phyloP scores from a whole-genome alignment of 495 filamentous ascomycete genomes.

The Hyaloscypha bicolor region DNA sequence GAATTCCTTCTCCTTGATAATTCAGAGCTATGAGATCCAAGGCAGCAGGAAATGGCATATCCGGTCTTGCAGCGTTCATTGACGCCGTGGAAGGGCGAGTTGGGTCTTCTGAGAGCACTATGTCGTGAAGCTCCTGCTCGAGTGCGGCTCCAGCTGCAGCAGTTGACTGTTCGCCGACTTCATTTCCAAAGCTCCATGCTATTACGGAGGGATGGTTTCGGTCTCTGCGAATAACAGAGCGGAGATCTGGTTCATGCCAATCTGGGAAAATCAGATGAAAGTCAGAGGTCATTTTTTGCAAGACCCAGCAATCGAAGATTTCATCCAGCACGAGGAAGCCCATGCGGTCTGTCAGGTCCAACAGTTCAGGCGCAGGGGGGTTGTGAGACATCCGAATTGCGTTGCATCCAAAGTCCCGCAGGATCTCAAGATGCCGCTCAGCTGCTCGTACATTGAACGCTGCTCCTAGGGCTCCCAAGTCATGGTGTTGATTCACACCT shows the following conservation, averaged over 20 bases:
- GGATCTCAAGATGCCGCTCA: constrained; percentile 46
- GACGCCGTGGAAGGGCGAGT: constrained; percentile 43
- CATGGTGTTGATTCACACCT: constrained; percentile 50
- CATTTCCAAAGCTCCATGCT: constrained; percentile 52
- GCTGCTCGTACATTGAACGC: constrained; percentile 49
- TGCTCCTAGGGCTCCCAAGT: constrained; percentile 47
- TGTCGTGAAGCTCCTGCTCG: constrained; percentile 37
- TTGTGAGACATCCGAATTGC: constrained; percentile 53
- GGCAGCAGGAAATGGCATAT: constrained; percentile 35
- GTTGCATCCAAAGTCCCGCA: constrained; percentile 52
- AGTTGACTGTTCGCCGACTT: constrained; percentile 44
- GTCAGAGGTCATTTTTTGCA: constrained; percentile 45
- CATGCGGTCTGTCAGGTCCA: constrained; percentile 57
- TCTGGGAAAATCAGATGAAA: constrained; percentile 49
- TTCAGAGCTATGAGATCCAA: constrained; percentile 50
- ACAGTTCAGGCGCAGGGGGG: constrained; percentile 53
- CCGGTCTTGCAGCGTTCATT: constrained; percentile 42
- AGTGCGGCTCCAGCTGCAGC: constrained; percentile 31
- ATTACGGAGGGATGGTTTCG: constrained; percentile 55
- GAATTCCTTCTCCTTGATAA: constrained; percentile 52
- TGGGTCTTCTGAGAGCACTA: constrained; percentile 43
- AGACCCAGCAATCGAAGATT: constrained; percentile 50
- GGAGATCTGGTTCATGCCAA: constrained; percentile 52
- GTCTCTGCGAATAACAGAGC: constrained; percentile 48
- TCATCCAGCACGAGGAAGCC: constrained; percentile 61